Evolutionary conservation across 805 yeast species (phyloP), one percentile per base, ranked within the genome.

Genomic region (Barnettozyma populi): DNA sequence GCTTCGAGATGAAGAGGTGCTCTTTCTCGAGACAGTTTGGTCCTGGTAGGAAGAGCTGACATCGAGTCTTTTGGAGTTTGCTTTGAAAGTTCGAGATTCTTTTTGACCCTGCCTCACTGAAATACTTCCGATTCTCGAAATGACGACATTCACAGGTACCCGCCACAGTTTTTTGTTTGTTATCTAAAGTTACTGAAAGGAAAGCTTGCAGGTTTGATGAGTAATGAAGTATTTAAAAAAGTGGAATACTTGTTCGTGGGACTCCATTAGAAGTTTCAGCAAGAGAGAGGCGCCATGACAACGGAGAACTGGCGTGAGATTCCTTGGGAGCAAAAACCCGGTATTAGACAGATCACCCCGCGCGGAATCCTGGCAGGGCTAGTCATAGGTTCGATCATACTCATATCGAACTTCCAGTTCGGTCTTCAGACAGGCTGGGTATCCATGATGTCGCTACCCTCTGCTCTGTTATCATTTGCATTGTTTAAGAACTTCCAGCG

Each of bases 391-490:
- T 79, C 97, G 0, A 68, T 92, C 24, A 90, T 94, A 29, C 71
- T 94, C 23, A 71, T 90, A 16, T 88, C 97, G 4, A 92, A 92
- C 65, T 94, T 94, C 68, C 98, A 92, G 63, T 92, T 92, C 63
- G 99, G 98, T 1, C 71, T 92, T 19, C 99, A 92, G 62, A 92
- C 97, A 0, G 99, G 99, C 2, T 92, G 99, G 99, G 97, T 94
- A 6, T 89, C 97, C 10, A 92, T 92, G 99, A 94, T 92, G 99
- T 86, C 96, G 20, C 71, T 92, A 46, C 98, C 99, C 0, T 84
- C 96, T 5, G 97, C 98, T 0, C 66, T 92, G 45, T 67, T 92
- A 23, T 97, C 95, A 0, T 90, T 81, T 63, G 85, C 97, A 0
- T 70, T 86, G 18, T 92, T 90, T 71, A 87, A 82, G 56, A 68